Evolutionary conservation across 345 rosid species (phyloP).

Genomic region (Lumnitzera racemosa): DNA sequence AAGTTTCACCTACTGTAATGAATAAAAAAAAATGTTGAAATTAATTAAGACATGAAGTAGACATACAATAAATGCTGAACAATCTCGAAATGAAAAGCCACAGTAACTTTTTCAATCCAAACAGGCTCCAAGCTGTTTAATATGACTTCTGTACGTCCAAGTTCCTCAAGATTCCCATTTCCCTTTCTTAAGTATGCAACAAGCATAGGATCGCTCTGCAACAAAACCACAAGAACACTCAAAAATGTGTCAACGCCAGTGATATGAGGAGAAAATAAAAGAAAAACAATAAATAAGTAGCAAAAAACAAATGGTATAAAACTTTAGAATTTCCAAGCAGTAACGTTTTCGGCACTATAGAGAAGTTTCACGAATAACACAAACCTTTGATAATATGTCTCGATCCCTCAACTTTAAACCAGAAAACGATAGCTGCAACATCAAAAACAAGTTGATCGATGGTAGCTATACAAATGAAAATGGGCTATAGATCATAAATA

Average conservation of each 20-base stretch:
- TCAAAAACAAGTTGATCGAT: background rate
- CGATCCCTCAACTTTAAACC: conserved; percentile 64
- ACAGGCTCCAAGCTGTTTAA: conserved; percentile 59
- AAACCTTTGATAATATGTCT: conserved; percentile 75
- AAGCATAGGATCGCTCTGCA: conserved; percentile 85
- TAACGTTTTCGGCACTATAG: too few relatives aligned
- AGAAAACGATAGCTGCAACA: conserved; percentile 62
- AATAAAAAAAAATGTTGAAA: background rate
- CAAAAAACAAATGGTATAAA: background rate
- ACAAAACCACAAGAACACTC: conserved; percentile 5
- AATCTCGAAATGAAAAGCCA: conserved; percentile 73
- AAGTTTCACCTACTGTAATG: background rate
- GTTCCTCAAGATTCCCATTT: conserved; percentile 66
- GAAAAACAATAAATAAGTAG: background rate
- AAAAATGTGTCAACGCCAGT: too few relatives aligned
- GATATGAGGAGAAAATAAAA: too few relatives aligned
- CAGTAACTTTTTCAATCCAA: conserved; percentile 64
- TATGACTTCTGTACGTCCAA: conserved; percentile 85
- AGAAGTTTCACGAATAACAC: background rate
- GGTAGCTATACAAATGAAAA: conserved; percentile 6
- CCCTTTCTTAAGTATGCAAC: conserved; percentile 48
- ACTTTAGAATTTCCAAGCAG: too few relatives aligned
- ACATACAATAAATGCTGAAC: conserved; percentile 69
- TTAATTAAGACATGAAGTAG: background rate
- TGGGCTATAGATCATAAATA: too few relatives aligned